Percentiles rank a stretch among this genome's conserved stretches.
Evolutionary conservation across 2,329 filamentous ascomycete species (phyloP).

Genomic region (Helotiales sp.): DNA sequence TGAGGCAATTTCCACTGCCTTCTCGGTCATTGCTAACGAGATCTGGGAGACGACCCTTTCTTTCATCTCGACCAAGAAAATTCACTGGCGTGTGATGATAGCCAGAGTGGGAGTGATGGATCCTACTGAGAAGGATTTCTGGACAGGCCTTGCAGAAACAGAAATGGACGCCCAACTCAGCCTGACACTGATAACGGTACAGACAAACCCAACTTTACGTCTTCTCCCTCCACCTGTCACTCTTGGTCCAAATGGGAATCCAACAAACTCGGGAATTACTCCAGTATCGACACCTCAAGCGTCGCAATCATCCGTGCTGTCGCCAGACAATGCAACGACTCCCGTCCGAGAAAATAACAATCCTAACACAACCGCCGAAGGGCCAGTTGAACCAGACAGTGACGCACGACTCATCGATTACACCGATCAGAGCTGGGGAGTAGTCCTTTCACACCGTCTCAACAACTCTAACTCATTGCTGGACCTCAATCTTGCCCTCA

Average conservation of each 20-base stretch:
- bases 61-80: constrained; percentile 67
- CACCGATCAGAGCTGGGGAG: constrained; percentile 75
- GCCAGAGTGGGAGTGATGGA: constrained; percentile 71
- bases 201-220: constrained; percentile 64
- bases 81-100: constrained; percentile 77
- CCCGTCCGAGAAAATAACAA: constrained; percentile 27
- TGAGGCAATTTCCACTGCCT: constrained; percentile 48
- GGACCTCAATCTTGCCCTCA: constrained; percentile 57
- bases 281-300: constrained; percentile 67
- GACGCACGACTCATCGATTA: constrained; percentile 72
- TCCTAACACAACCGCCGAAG: constrained; percentile 37
- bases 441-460: constrained; percentile 66
- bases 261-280: constrained; percentile 49
- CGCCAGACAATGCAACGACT: constrained; percentile 52
- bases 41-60: constrained; percentile 78
- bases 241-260: constrained; percentile 43
- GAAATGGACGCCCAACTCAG: constrained; percentile 52
- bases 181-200: constrained; percentile 62
- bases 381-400: constrained; percentile 54
- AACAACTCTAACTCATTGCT: constrained; percentile 58
- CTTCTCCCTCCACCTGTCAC: constrained; percentile 57
- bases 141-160: constrained; percentile 52
- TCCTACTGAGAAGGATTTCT: constrained; percentile 61
- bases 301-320: constrained; percentile 50
- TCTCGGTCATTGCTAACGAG: constrained; percentile 68